Evolutionary conservation across 768 basidiomycete genomes (phyloP), one percentile per base, ranked within the genome.

Genomic region (Krasilnikovozyma curviuscula): DNA sequence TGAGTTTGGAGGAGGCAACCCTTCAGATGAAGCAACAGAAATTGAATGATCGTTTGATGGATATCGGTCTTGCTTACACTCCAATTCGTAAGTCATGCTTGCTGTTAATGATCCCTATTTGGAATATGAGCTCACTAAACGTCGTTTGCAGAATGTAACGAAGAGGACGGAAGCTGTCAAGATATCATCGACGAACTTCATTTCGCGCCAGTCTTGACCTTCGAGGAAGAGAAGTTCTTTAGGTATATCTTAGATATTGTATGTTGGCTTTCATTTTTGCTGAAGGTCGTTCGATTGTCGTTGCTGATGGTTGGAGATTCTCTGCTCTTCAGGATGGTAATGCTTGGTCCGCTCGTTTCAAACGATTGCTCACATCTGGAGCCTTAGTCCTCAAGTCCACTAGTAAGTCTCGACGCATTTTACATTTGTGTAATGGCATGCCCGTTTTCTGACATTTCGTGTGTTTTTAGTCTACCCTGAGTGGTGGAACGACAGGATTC

Each of bases 291-390:
- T n/a, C n/a, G n/a, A n/a, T n/a, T n/a, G n/a, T n/a, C n/a, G n/a
- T n/a, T n/a, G n/a, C n/a, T n/a, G n/a, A n/a, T n/a, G n/a, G n/a
- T n/a, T n/a, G n/a, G n/a, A n/a, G n/a, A n/a, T n/a, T n/a, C n/a
- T n/a, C n/a, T n/a, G n/a, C 12, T 6, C 23, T 32, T 37, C 19
- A 47, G 52, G 65, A 66, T 46, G 65, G 64, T 3, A 65, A 65
- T 47, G 64, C 64, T 12, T 65, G 63, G 63, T 62, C 61, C 5
- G 62, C 65, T 2, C 49, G 65, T 10, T 65, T 64, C 61, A 63
- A 65, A 44, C 54, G 64, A 40, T 48, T 66, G 14, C 61, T 66
- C 55, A 57, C 59, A 9, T 59, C 63, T 30, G 59, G 57, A 25
- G 57, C 60, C 18, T 56, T 59, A 18, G 53, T 63, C 6, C 51